Percentiles rank a stretch among this genome's conserved stretches.
Evolutionary conservation across 345 rosid genomes (phyloP).

Genomic region (Cardamine chenopodiifolia): DNA sequence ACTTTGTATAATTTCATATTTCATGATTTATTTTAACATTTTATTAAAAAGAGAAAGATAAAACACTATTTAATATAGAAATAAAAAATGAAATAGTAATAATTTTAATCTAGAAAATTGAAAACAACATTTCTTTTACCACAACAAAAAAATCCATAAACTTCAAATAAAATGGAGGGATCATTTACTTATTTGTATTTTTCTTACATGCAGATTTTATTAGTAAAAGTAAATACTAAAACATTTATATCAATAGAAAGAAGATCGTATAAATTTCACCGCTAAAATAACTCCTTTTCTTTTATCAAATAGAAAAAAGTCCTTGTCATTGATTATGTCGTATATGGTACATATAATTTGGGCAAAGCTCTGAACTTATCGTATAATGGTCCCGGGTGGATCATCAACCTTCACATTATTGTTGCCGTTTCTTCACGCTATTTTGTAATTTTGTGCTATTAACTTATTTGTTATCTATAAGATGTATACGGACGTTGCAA

Average conservation of each 20-base stretch:
- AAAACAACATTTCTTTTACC: too few relatives aligned
- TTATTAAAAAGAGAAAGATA: too few relatives aligned
- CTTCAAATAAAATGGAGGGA: too few relatives aligned
- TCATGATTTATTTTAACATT: too few relatives aligned
- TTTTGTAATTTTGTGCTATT: constrained; percentile 34
- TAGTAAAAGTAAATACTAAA: too few relatives aligned
- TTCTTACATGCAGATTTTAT: too few relatives aligned
- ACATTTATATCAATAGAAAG: constrained; percentile 16
- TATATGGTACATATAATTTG: constrained; percentile 24
- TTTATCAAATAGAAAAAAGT: background rate
- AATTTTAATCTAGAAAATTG: too few relatives aligned
- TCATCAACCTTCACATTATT: constrained; percentile 39
- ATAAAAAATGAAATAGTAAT: too few relatives aligned
- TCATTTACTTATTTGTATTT: too few relatives aligned
- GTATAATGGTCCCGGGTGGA: constrained; percentile 41
- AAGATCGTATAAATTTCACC: constrained; percentile 23
- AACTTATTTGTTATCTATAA: constrained; percentile 14
- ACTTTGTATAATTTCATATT: too few relatives aligned
- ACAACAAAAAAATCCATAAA: too few relatives aligned
- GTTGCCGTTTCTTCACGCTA: constrained; percentile 41
- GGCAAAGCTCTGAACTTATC: constrained; percentile 24
- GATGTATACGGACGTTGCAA: constrained; percentile 23
- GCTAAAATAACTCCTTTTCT: constrained; percentile 10
- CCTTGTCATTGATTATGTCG: constrained; percentile 26
- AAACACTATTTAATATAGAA: too few relatives aligned